Conservation (phyloP, 176 grass and related monocot genomes). For the Oryza glumipatula region DNA sequence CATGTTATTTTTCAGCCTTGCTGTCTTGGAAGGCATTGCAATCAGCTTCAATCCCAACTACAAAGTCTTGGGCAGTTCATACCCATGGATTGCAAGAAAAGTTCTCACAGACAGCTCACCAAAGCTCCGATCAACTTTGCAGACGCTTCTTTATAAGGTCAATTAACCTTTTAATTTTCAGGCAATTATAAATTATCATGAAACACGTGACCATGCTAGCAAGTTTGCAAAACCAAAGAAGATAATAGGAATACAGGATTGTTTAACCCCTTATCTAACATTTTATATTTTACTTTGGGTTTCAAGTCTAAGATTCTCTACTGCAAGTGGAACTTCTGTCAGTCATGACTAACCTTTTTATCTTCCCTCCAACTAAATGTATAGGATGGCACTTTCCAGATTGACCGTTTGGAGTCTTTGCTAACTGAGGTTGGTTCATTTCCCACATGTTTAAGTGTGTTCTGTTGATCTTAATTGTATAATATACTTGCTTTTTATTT, state of each 20-base stretch:
- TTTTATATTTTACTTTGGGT: slow-evolving; percentile 15
- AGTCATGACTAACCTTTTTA: slow-evolving; percentile 38
- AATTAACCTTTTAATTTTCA: slow-evolving; percentile 17
- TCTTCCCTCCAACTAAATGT: slow-evolving; percentile 34
- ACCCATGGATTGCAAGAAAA: slow-evolving; percentile 99
- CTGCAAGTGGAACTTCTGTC: slow-evolving; percentile 23
- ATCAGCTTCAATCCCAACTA: slow-evolving; percentile 91
- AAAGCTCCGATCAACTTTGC: slow-evolving; percentile 77
- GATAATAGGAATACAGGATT: background rate
- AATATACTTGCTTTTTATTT: slow-evolving; percentile 26
- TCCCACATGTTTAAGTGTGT: background rate
- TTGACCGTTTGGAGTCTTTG: slow-evolving; percentile 93
- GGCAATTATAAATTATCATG: slow-evolving; percentile 19
- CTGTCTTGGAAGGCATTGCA: slow-evolving; percentile 95
- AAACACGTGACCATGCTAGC: slow-evolving; percentile 13
- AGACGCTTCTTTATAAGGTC: slow-evolving; percentile 95
- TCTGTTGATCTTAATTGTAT: slow-evolving; percentile 8
- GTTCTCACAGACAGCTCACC: slow-evolving; percentile 95
- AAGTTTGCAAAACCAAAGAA: slow-evolving; percentile 21
- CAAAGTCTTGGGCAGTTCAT: slow-evolving; percentile 95
- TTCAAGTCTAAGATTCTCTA: slow-evolving; percentile 23
- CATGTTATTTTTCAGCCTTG: slow-evolving; percentile 74
- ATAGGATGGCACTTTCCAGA: slow-evolving; percentile 85
- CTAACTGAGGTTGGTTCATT: slow-evolving; percentile 75
- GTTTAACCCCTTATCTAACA: background rate